These are phyloP conservation scores for Rhizopogon roseolus DNA, from an alignment of 768 basidiomycete species.

Conservation along the genomic window DNA sequence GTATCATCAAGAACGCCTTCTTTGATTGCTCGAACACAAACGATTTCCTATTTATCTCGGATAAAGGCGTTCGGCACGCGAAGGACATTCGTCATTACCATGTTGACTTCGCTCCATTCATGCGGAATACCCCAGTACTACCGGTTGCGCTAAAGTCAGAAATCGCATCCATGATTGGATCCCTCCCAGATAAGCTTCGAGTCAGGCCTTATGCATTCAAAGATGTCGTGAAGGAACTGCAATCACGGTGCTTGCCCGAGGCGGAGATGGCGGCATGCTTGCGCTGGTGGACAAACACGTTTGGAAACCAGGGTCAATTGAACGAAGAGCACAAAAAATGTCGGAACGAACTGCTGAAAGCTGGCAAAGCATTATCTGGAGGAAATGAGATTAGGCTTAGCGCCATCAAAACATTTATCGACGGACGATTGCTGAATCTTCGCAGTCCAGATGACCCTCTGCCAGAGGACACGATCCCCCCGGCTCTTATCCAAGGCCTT, in stretches of 20 bases:
- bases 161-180: constrained; percentile 52
- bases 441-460: constrained; percentile 70
- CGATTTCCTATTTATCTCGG: constrained; percentile 71
- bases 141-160: constrained; percentile 8
- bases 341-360: neutral
- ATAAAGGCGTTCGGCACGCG: constrained; percentile 61
- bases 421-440: constrained; percentile 43
- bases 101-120: constrained; percentile 57
- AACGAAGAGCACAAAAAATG: neutral
- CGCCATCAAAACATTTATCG: constrained; percentile 62
- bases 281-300: constrained; percentile 68
- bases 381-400: constrained; percentile 43
- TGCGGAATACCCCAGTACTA: constrained; percentile 69
- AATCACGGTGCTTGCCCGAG: constrained; percentile 56
- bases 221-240: constrained; percentile 75
- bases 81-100: constrained; percentile 69
- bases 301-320: neutral
- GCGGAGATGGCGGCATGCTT: constrained; percentile 74
- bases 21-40: constrained; percentile 53
- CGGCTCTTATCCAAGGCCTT: neutral
- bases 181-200: constrained; percentile 54
- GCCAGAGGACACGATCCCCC: constrained; percentile 57
- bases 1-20: constrained; percentile 68
- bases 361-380: neutral
- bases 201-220: constrained; percentile 67